Conservation (phyloP, 1,284 basidiomycete species). For the Macrocystidia cucumis region DNA sequence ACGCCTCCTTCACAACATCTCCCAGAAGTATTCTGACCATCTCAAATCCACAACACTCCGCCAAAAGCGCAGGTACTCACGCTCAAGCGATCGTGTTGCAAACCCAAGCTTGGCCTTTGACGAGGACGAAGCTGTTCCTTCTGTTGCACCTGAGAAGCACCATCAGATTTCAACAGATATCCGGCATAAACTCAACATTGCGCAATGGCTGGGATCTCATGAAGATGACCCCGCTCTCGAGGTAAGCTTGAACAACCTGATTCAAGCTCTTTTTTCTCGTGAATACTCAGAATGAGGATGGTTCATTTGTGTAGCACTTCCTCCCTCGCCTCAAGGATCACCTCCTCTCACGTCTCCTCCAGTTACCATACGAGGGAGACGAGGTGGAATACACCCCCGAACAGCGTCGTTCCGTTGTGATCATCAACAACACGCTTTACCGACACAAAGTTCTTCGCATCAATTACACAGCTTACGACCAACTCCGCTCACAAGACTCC, state of each 20-base stretch:
- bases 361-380: conserved; percentile 4
- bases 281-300: too few species aligned
- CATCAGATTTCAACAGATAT: conserved; percentile 16
- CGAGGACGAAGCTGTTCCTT: conserved; percentile 12
- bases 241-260: conserved; percentile 4
- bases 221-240: conserved; percentile 14
- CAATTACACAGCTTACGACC: conserved; percentile 9
- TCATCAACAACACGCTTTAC: conserved; percentile 5
- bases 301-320: conserved; percentile 9
- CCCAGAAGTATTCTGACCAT: too few species aligned
- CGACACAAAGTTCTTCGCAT: conserved; percentile 7
- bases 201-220: conserved; percentile 10
- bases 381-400: conserved; percentile 1
- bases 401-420: not conserved
- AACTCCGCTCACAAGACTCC: conserved; percentile 8
- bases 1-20: conserved; percentile 7
- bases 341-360: conserved; percentile 2
- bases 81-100: conserved; percentile 1
- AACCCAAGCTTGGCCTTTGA: conserved; percentile 9
- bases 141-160: conserved; percentile 10
- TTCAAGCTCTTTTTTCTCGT: not conserved
- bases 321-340: conserved; percentile 11
- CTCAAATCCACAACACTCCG: not conserved
- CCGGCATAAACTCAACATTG: conserved; percentile 12
- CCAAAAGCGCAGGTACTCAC: conserved; percentile 2